phyloP scores from a whole-genome alignment of 768 basidiomycete species.

The Termitomyces eurrhizus region DNA sequence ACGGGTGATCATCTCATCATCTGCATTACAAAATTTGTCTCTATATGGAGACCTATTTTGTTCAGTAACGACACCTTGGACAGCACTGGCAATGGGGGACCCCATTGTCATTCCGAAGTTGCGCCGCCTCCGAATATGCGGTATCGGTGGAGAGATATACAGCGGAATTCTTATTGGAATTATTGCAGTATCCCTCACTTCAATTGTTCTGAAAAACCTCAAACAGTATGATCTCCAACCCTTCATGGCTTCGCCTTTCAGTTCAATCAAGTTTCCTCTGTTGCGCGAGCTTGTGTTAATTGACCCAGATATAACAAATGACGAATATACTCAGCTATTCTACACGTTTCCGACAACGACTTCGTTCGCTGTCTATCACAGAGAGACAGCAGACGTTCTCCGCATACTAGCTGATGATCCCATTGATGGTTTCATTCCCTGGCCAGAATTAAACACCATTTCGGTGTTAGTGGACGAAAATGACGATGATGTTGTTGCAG shows the following conservation, averaged over 20 bases:
- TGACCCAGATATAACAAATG: slow-evolving; percentile 36
- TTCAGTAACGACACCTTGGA: slow-evolving; percentile 19
- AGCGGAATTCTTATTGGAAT: slow-evolving; percentile 35
- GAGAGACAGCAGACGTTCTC: slow-evolving; percentile 23
- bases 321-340: slow-evolving; percentile 27
- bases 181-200: slow-evolving; percentile 34
- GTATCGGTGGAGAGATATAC: slow-evolving; percentile 32
- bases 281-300: slow-evolving; percentile 34
- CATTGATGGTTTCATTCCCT: slow-evolving; percentile 18
- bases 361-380: slow-evolving; percentile 24
- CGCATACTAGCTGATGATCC: slow-evolving; percentile 20
- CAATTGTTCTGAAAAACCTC: slow-evolving; percentile 38
- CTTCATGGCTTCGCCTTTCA: slow-evolving; percentile 24
- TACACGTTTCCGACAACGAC: slow-evolving; percentile 30
- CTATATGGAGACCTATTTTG: slow-evolving; percentile 39
- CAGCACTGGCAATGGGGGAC: slow-evolving; percentile 14
- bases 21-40: slow-evolving; percentile 35
- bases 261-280: slow-evolving; percentile 25
- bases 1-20: slow-evolving; percentile 30
- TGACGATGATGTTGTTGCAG: slow-evolving; percentile 22
- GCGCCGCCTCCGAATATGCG: slow-evolving; percentile 37
- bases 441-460: slow-evolving; percentile 30
- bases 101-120: slow-evolving; percentile 32
- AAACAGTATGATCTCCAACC: slow-evolving; percentile 38
- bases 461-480: slow-evolving; percentile 26